Percentiles rank a stretch among this genome's conserved stretches.
phyloP scores from a whole-genome alignment of 805 yeast species.

The Lachancea waltii region DNA sequence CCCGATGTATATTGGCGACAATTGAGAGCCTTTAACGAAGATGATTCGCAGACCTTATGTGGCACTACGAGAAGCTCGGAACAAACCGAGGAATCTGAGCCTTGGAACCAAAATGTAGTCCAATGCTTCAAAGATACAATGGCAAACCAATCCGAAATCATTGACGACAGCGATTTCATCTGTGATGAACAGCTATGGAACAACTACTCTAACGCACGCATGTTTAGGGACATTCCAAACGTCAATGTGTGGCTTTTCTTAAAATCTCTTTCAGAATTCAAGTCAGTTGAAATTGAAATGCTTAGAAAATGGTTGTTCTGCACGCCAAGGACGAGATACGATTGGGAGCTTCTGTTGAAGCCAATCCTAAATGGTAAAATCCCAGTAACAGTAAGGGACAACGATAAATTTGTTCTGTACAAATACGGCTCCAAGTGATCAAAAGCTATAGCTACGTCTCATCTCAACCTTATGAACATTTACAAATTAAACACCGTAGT shows the following conservation, averaged over 20 bases:
- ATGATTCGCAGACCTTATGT: constrained; percentile 27
- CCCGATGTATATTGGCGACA: constrained; percentile 25
- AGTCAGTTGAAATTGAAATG: constrained; percentile 34
- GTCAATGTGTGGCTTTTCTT: constrained; percentile 34
- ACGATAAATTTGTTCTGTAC: constrained; percentile 39
- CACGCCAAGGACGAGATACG: constrained; percentile 34
- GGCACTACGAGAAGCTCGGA: constrained; percentile 2
- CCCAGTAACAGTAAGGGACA: constrained; percentile 34
- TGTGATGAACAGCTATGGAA: constrained; percentile 15
- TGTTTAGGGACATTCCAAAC: constrained; percentile 33
- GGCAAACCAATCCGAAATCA: constrained; percentile 8
- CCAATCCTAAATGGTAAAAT: constrained; percentile 33
- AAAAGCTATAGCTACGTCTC: too few species aligned
- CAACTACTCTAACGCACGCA: constrained; percentile 22
- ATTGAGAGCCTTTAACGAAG: constrained; percentile 11
- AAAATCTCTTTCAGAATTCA: constrained; percentile 27
- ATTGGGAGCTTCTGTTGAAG: constrained; percentile 34
- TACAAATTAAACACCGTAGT: neutral
- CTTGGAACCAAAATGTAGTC: constrained; percentile 25
- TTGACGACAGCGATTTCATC: constrained; percentile 6
- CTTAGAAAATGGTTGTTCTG: constrained; percentile 34
- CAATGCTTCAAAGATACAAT: constrained; percentile 16
- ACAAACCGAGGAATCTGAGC: constrained; percentile 9
- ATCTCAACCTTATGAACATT: too few species aligned
- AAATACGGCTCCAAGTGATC: constrained; percentile 24